A percentile compares a stretch with the other conserved stretches of the same genome.
Evolutionary conservation across 176 grass and related monocot species (phyloP).

Genomic region (Carex cristatella): DNA sequence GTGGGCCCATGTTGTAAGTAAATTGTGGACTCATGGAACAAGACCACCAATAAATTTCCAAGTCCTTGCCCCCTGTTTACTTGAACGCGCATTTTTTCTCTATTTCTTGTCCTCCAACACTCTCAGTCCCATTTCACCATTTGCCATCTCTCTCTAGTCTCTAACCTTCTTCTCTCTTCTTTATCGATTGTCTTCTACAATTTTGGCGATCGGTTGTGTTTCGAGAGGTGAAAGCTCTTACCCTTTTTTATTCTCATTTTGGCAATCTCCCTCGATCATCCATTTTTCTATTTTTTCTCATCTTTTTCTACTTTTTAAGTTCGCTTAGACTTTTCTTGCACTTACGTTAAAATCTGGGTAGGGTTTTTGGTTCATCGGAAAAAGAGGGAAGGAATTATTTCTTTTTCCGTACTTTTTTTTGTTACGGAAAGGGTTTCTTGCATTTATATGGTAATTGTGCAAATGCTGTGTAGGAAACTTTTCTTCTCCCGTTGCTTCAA

Average conservation of each 20-base stretch:
- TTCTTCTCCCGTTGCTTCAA: neutral
- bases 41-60: neutral
- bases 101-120: neutral
- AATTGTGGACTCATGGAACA: neutral
- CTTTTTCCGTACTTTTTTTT: neutral
- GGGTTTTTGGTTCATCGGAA: neutral
- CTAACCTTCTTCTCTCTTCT: neutral
- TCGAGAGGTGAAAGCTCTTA: neutral
- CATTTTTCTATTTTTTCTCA: neutral
- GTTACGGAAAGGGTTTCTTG: conserved; percentile 2
- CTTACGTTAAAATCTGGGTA: neutral
- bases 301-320: neutral
- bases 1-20: neutral
- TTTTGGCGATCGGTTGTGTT: neutral
- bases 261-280: neutral
- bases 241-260: neutral
- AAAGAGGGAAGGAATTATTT: neutral
- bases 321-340: neutral
- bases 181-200: neutral
- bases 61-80: neutral
- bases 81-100: too few species aligned
- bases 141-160: neutral
- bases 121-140: neutral
- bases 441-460: neutral
- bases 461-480: neutral